Percentiles rank a stretch among this genome's conserved stretches.
Conservation (phyloP, 148 eudicot species). For the Agrostemma githago region DNA sequence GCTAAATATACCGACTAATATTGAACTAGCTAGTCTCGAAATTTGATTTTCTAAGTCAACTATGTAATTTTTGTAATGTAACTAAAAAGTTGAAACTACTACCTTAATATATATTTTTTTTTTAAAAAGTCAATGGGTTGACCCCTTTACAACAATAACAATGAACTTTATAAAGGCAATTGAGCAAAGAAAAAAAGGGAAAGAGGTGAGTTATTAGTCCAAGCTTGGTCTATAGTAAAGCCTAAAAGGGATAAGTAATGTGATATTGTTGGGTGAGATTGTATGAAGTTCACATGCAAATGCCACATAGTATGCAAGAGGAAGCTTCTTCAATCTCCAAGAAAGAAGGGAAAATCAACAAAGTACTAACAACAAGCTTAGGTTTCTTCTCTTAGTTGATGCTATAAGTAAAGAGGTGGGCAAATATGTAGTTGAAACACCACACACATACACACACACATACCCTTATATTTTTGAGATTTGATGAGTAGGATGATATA, state of each 20-base stretch:
- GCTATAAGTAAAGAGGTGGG: conserved; percentile 22
- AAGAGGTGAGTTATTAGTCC: neutral
- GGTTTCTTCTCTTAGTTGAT: neutral
- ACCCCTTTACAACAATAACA: neutral
- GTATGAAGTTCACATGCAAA: neutral
- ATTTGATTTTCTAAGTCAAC: neutral
- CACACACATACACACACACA: neutral
- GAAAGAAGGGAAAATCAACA: conserved; percentile 10
- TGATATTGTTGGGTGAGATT: neutral
- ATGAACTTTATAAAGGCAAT: neutral
- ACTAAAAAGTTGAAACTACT: no score
- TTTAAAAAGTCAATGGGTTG: neutral
- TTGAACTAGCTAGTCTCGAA: neutral
- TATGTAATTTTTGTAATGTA: no score
- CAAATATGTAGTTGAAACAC: conserved; percentile 27
- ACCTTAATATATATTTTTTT: no score
- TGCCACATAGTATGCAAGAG: neutral
- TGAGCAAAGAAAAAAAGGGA: no score
- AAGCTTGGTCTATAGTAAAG: neutral
- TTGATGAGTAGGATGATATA: conserved; percentile 11
- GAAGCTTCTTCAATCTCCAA: neutral
- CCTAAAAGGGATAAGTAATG: no score
- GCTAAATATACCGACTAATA: no score
- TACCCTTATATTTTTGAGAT: neutral
- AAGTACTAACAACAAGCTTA: neutral